Evolutionary conservation across 441 rosid species (phyloP).

Genomic region (Daphne laureola): DNA sequence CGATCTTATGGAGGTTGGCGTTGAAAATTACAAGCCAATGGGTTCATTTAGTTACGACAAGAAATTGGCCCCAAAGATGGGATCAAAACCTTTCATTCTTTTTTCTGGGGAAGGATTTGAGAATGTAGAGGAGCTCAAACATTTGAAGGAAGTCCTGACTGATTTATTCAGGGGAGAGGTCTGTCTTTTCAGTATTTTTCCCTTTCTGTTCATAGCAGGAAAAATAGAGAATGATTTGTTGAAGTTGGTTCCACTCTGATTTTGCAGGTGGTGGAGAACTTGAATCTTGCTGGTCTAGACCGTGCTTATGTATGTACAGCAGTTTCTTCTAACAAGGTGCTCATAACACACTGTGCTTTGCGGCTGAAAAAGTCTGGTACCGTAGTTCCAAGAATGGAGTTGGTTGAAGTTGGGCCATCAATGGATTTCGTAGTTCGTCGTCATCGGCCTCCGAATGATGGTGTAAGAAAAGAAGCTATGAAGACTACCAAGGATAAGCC

Average conservation of each 20-base stretch:
- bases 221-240: slow-evolving; percentile 5
- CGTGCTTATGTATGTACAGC: slow-evolving; percentile 82
- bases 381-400: slow-evolving; percentile 76
- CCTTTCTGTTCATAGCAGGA: slow-evolving; percentile 3
- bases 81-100: slow-evolving; percentile 77
- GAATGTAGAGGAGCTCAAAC: slow-evolving; percentile 67
- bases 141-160: slow-evolving; percentile 76
- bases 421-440: slow-evolving; percentile 89
- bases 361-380: slow-evolving; percentile 82
- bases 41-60: slow-evolving; percentile 59
- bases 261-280: slow-evolving; percentile 70
- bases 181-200: slow-evolving; percentile 10
- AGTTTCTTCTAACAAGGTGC: slow-evolving; percentile 51
- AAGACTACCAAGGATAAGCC: slow-evolving; percentile 52
- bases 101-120: slow-evolving; percentile 86
- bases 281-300: slow-evolving; percentile 80
- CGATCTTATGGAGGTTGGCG: slow-evolving; percentile 88
- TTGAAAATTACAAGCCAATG: slow-evolving; percentile 72
- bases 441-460: slow-evolving; percentile 78
- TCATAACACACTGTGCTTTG: slow-evolving; percentile 74
- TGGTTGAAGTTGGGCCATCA: slow-evolving; percentile 89
- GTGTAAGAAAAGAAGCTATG: slow-evolving; percentile 79
- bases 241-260: not conserved
- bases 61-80: slow-evolving; percentile 65
- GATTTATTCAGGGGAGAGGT: slow-evolving; percentile 91